Evolutionary conservation across 202 grass and related monocot genomes (phyloP), one percentile per base, ranked within the genome.

Genomic region (Digitaria exilis): DNA sequence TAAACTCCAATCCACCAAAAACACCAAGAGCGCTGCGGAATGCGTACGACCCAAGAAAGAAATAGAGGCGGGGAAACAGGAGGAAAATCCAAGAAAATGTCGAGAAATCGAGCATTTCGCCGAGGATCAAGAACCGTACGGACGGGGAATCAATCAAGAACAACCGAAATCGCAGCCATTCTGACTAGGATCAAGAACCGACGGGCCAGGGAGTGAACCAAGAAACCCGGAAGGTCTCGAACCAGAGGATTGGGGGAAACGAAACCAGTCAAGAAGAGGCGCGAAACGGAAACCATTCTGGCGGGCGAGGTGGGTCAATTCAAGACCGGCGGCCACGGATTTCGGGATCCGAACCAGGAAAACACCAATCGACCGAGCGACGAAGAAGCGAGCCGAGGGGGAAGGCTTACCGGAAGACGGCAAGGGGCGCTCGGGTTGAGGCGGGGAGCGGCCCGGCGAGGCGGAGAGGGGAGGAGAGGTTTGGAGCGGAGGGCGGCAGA

Each of bases 21-120:
- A 84, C 1, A 67, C 2, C 57, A 45, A 82, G 76, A 88, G 41
- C 41, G 54, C n/a, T 25, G 8, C n/a, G 19, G 51, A 55, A 55
- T n/a, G 51, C 19, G 2, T 0, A 55, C 8, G 19, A 46, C 44
- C 44, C 13, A 46, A 46, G 2, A 30, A 30, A 15, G 35, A 6
- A 37, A 48, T 45, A 78, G 5, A 9, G 78, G 3, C 11, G 28
- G 7, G 5, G 26, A 65, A 83, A 52, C 48, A 11, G 22, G 32
- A 8, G 34, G 41, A 31, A 64, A 28, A 7, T 17, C 65, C n/a
- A 14, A 22, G 12, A 50, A 16, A 12, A 44, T 6, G 7, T 0
- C 18, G 15, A 19, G 9, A 26, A 77, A 77, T 49, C 26, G 26
- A 83, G 21, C 43, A 19, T 64, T 37, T 48, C 7, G 52, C 10